Conservation (phyloP, 139 green algal genomes). For the Chlorella sp. region DNA sequence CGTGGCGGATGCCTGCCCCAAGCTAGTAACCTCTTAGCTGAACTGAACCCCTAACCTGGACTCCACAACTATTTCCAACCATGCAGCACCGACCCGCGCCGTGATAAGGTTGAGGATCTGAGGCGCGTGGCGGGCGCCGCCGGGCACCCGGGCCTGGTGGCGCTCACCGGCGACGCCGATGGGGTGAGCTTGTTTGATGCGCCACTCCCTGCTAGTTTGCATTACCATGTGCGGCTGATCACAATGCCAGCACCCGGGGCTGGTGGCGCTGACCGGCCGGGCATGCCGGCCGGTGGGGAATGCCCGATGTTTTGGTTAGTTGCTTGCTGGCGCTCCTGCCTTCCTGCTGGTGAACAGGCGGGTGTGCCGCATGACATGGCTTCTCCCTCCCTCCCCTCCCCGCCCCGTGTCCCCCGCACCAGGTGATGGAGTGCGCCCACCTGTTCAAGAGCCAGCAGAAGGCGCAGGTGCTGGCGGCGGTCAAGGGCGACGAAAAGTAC, state of each 20-base stretch:
- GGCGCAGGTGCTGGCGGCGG: neutral
- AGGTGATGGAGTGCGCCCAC: conserved; percentile 29
- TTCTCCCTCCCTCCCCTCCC: neutral
- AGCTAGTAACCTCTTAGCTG: too few relatives aligned
- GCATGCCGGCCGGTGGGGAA: too few relatives aligned
- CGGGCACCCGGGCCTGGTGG: conserved; percentile 14
- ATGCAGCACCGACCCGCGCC: too few relatives aligned
- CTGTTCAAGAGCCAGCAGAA: conserved; percentile 25
- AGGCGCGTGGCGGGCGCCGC: conserved; percentile 7
- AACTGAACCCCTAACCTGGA: too few relatives aligned
- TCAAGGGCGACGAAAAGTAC: conserved; percentile 28
- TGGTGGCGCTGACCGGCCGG: too few relatives aligned
- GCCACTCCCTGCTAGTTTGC: too few relatives aligned
- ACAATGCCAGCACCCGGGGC: too few relatives aligned
- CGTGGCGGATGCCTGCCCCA: too few relatives aligned
- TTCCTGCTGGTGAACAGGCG: neutral
- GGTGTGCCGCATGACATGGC: neutral
- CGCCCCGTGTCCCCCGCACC: neutral
- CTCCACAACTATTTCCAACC: too few relatives aligned
- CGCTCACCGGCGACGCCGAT: conserved; percentile 30
- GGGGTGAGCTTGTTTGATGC: neutral
- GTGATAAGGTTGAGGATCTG: conserved; percentile 1
- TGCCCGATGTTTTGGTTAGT: neutral
- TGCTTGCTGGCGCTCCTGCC: neutral
- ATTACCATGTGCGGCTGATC: too few relatives aligned